Conservation (phyloP, 2,329 filamentous ascomycete genomes). For the Penicillium paneum region DNA sequence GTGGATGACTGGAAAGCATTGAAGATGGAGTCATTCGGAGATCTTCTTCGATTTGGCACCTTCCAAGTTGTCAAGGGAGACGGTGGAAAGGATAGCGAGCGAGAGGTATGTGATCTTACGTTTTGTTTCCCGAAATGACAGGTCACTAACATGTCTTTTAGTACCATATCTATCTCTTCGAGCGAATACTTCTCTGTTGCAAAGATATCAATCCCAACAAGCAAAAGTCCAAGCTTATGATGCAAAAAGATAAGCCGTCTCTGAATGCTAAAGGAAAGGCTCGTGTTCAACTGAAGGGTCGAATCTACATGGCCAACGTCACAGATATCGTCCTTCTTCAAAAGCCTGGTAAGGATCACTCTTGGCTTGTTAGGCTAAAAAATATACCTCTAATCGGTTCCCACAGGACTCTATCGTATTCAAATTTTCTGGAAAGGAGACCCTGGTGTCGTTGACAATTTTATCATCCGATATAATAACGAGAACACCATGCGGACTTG, state of each 20-base stretch:
- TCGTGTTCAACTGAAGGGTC: constrained; percentile 83
- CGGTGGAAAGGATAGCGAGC: constrained; percentile 77
- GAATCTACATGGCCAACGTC: constrained; percentile 99
- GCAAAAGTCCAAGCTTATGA: constrained; percentile 62
- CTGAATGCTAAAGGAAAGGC: constrained; percentile 71
- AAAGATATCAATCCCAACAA: constrained; percentile 90
- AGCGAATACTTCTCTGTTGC: constrained; percentile 92
- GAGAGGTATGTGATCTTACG: constrained; percentile 62
- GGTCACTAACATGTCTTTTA: constrained; percentile 39
- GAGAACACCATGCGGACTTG: constrained; percentile 94
- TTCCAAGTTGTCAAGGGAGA: constrained; percentile 84
- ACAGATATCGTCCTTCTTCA: constrained; percentile 86
- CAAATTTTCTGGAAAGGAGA: constrained; percentile 99
- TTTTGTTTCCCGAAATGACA: neutral
- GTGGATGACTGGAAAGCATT: constrained; percentile 98
- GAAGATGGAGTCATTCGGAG: constrained; percentile 84
- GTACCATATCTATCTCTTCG: constrained; percentile 98
- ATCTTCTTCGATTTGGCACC: constrained; percentile 80
- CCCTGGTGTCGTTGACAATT: constrained; percentile 91
- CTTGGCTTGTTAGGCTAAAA: neutral
- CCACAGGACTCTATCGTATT: constrained; percentile 79
- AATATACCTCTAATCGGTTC: neutral
- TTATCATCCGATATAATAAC: constrained; percentile 87
- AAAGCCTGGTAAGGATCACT: constrained; percentile 70
- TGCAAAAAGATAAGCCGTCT: constrained; percentile 65